Conservation (phyloP, 441 rosid genomes). For the Cnidoscolus chayamansa region DNA sequence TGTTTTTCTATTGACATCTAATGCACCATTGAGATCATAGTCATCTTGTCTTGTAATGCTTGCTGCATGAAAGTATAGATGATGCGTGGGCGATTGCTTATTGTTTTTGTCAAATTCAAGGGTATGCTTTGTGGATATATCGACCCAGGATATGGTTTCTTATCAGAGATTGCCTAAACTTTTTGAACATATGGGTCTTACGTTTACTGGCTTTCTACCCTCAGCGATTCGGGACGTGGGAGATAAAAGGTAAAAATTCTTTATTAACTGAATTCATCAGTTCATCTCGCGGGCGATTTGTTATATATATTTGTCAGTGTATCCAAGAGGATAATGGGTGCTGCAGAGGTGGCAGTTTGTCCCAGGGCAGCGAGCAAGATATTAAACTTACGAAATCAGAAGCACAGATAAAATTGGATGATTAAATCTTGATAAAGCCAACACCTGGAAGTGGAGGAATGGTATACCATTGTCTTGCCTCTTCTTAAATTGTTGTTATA, state of each 20-base stretch:
- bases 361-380: constrained; percentile 85
- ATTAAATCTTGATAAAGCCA: constrained; percentile 86
- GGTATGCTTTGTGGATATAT: constrained; percentile 24
- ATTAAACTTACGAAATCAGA: constrained; percentile 75
- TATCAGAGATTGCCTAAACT: constrained; percentile 84
- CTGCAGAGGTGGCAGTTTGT: constrained; percentile 95
- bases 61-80: neutral
- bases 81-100: constrained; percentile 9
- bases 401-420: constrained; percentile 78
- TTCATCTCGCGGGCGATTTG: neutral
- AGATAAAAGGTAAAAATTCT: constrained; percentile 53
- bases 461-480: constrained; percentile 37
- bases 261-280: no score
- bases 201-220: constrained; percentile 86
- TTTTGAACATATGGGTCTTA: constrained; percentile 72
- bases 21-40: neutral
- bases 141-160: constrained; percentile 92
- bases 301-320: constrained; percentile 46
- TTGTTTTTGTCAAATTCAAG: constrained; percentile 4
- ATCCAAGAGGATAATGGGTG: constrained; percentile 95
- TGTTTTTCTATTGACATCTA: neutral
- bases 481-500: neutral
- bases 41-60: neutral
- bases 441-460: constrained; percentile 98
- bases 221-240: constrained; percentile 80